Percentiles rank a stretch among this genome's conserved stretches.
phyloP scores from a whole-genome alignment of 2,329 filamentous ascomycete species.

The Xylaria sp. region DNA sequence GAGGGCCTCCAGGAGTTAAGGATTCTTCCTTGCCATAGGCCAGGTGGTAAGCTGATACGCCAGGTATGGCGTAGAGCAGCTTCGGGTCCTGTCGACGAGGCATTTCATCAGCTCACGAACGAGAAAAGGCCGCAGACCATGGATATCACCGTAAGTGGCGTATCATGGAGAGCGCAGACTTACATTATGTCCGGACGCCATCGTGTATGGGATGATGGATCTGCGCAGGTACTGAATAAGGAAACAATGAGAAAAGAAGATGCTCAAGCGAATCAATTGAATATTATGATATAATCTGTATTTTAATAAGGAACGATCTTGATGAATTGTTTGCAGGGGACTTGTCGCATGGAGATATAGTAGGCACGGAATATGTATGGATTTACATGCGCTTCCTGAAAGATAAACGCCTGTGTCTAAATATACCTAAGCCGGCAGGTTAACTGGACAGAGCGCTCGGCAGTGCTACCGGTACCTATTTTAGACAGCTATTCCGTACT shows the following conservation, averaged over 20 bases:
- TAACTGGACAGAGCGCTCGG: neutral
- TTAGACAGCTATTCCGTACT: too few relatives aligned
- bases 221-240: neutral
- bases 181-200: slow-evolving; percentile 43
- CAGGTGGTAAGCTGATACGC: slow-evolving; percentile 87
- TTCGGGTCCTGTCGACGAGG: slow-evolving; percentile 50
- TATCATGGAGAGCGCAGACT: slow-evolving; percentile 7
- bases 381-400: neutral
- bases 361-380: too few relatives aligned
- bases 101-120: slow-evolving; percentile 11
- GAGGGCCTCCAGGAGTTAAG: slow-evolving; percentile 78
- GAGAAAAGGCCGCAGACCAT: neutral
- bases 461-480: neutral
- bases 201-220: slow-evolving; percentile 17
- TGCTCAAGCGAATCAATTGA: neutral
- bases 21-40: slow-evolving; percentile 78
- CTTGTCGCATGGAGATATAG: neutral
- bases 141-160: neutral
- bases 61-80: slow-evolving; percentile 66
- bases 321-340: neutral
- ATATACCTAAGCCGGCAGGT: too few relatives aligned
- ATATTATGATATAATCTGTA: neutral
- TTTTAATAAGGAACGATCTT: neutral
- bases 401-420: neutral
- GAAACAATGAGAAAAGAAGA: neutral